Evolutionary conservation across 2,329 filamentous ascomycete species (phyloP).

Genomic region (Myrmaecium sp.): DNA sequence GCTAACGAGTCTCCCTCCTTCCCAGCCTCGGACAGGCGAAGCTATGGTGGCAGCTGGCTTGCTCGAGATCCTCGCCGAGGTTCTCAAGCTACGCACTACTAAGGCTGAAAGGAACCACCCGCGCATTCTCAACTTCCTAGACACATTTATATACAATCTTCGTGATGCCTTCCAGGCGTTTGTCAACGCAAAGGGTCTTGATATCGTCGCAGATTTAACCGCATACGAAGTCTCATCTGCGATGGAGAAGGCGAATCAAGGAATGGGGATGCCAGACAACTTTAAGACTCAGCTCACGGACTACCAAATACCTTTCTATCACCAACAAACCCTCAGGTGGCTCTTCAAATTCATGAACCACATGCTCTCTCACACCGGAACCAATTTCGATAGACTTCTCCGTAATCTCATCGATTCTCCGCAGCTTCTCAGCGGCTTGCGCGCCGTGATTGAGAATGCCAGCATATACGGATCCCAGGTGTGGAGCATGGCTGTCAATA

Average conservation of each 20-base stretch:
- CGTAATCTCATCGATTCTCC: constrained; percentile 91
- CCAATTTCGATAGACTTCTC: constrained; percentile 75
- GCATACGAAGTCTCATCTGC: constrained; percentile 61
- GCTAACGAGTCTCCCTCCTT: constrained; percentile 59
- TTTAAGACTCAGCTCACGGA: constrained; percentile 74
- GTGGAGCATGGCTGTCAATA: constrained; percentile 87
- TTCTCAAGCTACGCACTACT: constrained; percentile 64
- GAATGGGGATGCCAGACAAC: constrained; percentile 52
- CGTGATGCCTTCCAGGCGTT: constrained; percentile 72
- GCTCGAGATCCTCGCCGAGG: constrained; percentile 77
- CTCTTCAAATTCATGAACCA: constrained; percentile 93
- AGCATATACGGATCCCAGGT: constrained; percentile 75
- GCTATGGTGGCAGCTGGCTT: constrained; percentile 80
- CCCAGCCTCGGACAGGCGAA: constrained; percentile 54
- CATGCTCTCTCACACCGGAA: constrained; percentile 69
- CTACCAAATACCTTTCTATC: constrained; percentile 82
- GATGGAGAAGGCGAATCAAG: constrained; percentile 45
- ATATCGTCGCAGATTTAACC: constrained; percentile 77
- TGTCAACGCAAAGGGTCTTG: constrained; percentile 66
- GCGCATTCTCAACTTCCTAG: constrained; percentile 71
- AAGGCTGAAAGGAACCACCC: constrained; percentile 73
- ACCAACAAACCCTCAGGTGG: constrained; percentile 86
- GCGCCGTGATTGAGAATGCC: constrained; percentile 66
- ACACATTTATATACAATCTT: constrained; percentile 72
- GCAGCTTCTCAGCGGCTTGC: constrained; percentile 61